Base-by-base conservation (phyloP, 805 yeast genomes). In the Saccharomycopsis sp. region DNA sequence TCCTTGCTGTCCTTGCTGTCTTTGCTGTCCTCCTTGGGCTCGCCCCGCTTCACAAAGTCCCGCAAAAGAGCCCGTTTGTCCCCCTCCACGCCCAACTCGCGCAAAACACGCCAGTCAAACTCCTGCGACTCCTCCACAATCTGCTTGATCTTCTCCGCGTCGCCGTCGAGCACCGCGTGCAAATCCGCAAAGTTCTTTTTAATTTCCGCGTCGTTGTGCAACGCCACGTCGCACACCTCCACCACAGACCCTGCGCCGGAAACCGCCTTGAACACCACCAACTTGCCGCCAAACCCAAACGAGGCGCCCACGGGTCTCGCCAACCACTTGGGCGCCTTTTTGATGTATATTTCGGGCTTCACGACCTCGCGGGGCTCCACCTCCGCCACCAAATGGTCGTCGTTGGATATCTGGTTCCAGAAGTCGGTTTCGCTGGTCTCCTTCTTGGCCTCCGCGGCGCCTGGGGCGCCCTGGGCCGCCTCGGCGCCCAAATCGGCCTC, bases 241-340 rank as follows among this genome's bases (percentile, higher is more conserved):
- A 62, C 66, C 4, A 59, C 74, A 16, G 73, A 70, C 2, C 63
- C 69, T 24, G 70, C 62, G 14, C 70, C 73, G 9, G 73, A 65
- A 2, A 61, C 64, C 16, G 60, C 44, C 29, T 70, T 65, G 34
- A 85, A 82, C 12, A 76, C 70, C 2, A 87, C 91, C 47, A 94
- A 70, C 72, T 89, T 90, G 55, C 97, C 96, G 61, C 99, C 99
- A 73, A 57, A 92, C 0, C 96, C 98, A 78, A 95, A 94, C 1
- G 83, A 75, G 14, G 86, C 97, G 53, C 85, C 77, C 3, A 81
- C 77, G 12, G 90, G 90, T 63, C 86, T 78, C 61, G 81, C 81
- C 61, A 89, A 79, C 99, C 99, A 94, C 59, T 76, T 71, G 53
- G 99, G 99, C 20, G 97, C 94, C 72, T 91, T 96, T 62, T 79